Evolutionary conservation across 2,329 filamentous ascomycete species (phyloP), one percentile per base, ranked within the genome.

Genomic region (Neospermospora avenae): DNA sequence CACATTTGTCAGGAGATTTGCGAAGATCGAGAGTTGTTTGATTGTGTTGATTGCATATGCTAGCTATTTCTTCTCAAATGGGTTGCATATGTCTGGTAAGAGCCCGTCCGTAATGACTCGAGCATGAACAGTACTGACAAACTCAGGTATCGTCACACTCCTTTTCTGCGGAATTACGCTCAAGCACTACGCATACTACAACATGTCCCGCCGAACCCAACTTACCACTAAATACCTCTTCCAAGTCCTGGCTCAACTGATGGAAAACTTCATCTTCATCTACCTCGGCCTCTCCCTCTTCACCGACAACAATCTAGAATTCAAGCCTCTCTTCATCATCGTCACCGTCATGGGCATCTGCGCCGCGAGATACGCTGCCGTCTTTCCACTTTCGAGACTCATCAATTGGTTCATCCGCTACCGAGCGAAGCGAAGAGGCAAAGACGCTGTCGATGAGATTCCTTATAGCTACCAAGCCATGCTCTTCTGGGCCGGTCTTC

Each of bases 261-360:
- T 93, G 0, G 95, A 99, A 77, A 99, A 99, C 75, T 99, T 99
- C 74, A 99, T 99, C 75, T 99, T 99, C 78, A 99, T 99, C 74
- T 99, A 99, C 72, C 85, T 99, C 0, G 95, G 95, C 5, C 81
- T 99, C 3, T 96, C 95, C 0, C 82, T 99, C 28, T 98, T 99
- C 74, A 97, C 95, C 3, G 93, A 98, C 69, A 87, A 86, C 55
- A 85, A 90, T 53, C 81, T 97, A 24, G 86, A 91, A 61, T 99
- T 96, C 77, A 96, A 97, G 72, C 95, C 95, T 0, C 85, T 96
- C 2, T 91, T 99, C 70, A 98, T 98, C 69, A 89, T 99, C 58
- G 86, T 99, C 67, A 93, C 93, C 0, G 87, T 96, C 3, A 78
- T 93, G 51, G 93, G 95, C 4, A 96, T 99, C 55, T 98, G 93